These are phyloP conservation scores for Erodium maritimum DNA, from an alignment of 345 rosid genomes.

Conservation along the genomic window DNA sequence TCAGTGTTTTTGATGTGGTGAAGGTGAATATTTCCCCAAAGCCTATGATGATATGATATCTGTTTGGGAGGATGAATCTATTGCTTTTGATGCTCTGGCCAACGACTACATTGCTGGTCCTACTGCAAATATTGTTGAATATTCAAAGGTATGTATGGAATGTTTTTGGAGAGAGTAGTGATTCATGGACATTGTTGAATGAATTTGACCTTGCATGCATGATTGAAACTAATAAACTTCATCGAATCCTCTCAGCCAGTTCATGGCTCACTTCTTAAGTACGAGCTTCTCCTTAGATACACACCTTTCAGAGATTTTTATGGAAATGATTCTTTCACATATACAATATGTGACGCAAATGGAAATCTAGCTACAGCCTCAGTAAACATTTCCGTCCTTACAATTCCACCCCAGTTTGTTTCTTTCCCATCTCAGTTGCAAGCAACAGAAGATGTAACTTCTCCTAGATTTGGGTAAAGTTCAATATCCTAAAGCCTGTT, in stretches of 20 bases:
- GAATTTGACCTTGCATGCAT: too few species aligned
- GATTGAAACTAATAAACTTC: neutral
- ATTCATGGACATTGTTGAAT: too few species aligned
- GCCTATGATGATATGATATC: slow-evolving; percentile 48
- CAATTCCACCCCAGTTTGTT: slow-evolving; percentile 74
- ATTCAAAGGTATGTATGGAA: slow-evolving; percentile 43
- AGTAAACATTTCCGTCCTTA: slow-evolving; percentile 46
- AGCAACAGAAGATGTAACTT: slow-evolving; percentile 66
- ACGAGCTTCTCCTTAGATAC: slow-evolving; percentile 59
- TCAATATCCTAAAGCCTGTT: neutral
- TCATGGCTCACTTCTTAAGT: slow-evolving; percentile 67
- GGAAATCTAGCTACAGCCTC: slow-evolving; percentile 51
- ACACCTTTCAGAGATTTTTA: slow-evolving; percentile 62
- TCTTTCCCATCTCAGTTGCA: slow-evolving; percentile 48
- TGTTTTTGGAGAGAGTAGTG: too few species aligned
- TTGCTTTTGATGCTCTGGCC: slow-evolving; percentile 50
- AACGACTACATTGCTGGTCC: slow-evolving; percentile 69
- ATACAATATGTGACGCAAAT: slow-evolving; percentile 56
- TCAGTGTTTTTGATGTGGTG: slow-evolving; percentile 12
- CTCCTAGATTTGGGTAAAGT: slow-evolving; percentile 57
- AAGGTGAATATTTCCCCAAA: slow-evolving; percentile 80
- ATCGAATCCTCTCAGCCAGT: slow-evolving; percentile 41
- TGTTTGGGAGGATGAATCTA: slow-evolving; percentile 85
- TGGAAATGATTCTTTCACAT: slow-evolving; percentile 61
- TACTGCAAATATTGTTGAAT: slow-evolving; percentile 45